Conservation (phyloP, 176 grass and related monocot species). For the Bromus sterilis region DNA sequence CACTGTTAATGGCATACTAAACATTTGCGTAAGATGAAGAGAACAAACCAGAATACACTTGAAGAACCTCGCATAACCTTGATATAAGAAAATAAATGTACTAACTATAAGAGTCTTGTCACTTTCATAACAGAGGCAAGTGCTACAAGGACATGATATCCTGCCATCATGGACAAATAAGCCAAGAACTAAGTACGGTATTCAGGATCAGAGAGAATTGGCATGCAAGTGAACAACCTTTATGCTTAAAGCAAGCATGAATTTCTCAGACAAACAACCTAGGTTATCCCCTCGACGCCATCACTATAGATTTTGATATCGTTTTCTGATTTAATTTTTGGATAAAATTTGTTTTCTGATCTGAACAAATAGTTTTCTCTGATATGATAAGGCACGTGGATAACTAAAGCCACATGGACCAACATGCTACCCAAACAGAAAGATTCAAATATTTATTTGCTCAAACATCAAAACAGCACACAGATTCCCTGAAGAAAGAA, state of each 20-base stretch:
- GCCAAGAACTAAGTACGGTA: not conserved
- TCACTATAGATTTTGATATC: not conserved
- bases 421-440: not conserved
- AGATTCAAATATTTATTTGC: not conserved
- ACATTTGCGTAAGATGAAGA: not conserved
- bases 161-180: not conserved
- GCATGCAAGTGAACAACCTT: not conserved
- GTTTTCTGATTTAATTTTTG: no score
- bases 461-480: constrained; percentile 23
- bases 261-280: not conserved
- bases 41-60: not conserved
- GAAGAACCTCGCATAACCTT: not conserved
- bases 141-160: not conserved
- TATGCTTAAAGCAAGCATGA: not conserved
- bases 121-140: not conserved
- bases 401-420: constrained; percentile 6
- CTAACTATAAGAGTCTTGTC: not conserved
- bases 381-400: not conserved
- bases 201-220: not conserved
- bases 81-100: not conserved
- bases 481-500: constrained; percentile 13
- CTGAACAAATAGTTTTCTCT: no score
- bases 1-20: not conserved
- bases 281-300: not conserved
- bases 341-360: no score